Base-by-base conservation (phyloP, 768 basidiomycete species). In the Saitozyma podzolica region DNA sequence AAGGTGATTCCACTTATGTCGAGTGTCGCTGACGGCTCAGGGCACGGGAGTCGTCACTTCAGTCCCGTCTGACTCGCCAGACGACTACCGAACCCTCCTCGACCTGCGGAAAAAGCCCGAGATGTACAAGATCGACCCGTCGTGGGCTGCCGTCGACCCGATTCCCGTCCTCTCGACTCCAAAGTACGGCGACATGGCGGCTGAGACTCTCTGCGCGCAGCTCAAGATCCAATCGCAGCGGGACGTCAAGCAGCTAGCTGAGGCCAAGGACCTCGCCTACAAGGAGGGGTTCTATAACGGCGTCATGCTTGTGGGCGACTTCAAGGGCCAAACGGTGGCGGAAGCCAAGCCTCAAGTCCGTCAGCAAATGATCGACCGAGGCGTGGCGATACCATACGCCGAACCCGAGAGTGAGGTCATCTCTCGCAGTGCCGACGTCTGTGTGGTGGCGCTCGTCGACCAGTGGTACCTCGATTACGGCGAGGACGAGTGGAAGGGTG, bases 401-500 rank as follows among this genome's bases (percentile, higher is more conserved):
- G 95, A 98, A 80, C 95, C 95, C 0, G 94, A 98, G 80, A 89
- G 89, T 59, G 78, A 91, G 68, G 89, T 97, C 73, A 86, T 93
- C 72, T 91, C 89, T 50, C 84, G 95, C 50, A 92, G 89, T 79
- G 87, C 85, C n/a, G 96, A 99, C 74, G 95, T 97, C 80, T 99
- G 96, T 82, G 90, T 97, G 17, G 92, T 99, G 61, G 94, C 95
- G 3, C 82, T 99, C 68, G 94, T 93, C 86, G 96, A 99, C 78
- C 96, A 99, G 80, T 99, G 95, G 94, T 99, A 98, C 80, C 81
- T 98, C 79, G 92, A 98, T 80, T 99, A 97, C 72, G 96, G 95
- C 70, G 92, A 97, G 82, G 79, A 86, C 0, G 76, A 78, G n/a
- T 99, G 96, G 96, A 90, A 88, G 78, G 85, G 84, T 14, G 85